Conservation (phyloP, 768 basidiomycete genomes). For the Phlebiopsis gigantea region DNA sequence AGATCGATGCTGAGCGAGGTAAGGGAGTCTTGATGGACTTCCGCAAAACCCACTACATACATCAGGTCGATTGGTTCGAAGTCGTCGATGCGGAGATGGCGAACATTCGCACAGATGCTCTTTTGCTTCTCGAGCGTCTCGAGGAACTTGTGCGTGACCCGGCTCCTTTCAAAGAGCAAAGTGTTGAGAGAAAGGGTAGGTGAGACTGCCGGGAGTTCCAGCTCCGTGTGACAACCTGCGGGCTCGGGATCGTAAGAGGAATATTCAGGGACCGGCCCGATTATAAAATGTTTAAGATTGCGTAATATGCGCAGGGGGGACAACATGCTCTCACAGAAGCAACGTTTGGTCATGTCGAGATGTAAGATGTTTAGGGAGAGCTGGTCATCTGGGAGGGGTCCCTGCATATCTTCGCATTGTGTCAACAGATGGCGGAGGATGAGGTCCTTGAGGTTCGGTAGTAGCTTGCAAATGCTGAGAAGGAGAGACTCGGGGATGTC, state of each 20-base stretch:
- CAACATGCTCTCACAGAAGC: no score
- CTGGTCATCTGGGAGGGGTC: background rate
- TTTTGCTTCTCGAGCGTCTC: background rate
- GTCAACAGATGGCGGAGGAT: background rate
- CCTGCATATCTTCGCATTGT: background rate
- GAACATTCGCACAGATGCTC: background rate
- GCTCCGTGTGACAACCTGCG: background rate
- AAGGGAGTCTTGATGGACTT: background rate
- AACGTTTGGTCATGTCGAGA: no score
- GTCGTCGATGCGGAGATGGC: background rate
- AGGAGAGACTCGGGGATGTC: background rate
- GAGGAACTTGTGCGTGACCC: background rate
- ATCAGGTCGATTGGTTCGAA: background rate
- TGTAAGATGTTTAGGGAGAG: background rate
- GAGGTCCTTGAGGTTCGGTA: background rate
- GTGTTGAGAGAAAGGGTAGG: background rate
- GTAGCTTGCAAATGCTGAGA: background rate
- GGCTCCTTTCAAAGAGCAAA: background rate
- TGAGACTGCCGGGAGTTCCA: background rate
- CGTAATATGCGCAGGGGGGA: no score
- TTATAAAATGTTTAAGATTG: no score
- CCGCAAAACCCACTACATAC: background rate
- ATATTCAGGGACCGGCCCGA: background rate
- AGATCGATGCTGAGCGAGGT: background rate
- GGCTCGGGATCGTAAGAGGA: background rate